Conservation (phyloP, 371 early-diverging fungal genomes). For the Mucor lusitanicus region DNA sequence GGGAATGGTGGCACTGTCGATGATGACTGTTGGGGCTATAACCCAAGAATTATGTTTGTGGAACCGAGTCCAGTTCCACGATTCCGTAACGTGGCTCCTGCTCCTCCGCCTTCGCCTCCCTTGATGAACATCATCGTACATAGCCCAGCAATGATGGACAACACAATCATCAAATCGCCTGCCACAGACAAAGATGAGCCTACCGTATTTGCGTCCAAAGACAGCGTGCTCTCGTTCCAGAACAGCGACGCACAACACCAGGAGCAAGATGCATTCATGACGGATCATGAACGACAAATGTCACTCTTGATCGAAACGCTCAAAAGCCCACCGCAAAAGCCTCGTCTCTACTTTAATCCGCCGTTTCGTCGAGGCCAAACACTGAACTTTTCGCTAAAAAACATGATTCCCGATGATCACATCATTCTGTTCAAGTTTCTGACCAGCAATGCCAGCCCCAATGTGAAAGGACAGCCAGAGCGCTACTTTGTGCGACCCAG, state of each 20-base stretch:
- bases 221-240: neutral
- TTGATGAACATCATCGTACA: constrained; percentile 33
- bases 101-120: constrained; percentile 48
- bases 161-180: constrained; percentile 27
- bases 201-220: constrained; percentile 9
- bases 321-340: neutral
- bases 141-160: neutral
- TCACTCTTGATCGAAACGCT: constrained; percentile 5
- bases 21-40: constrained; percentile 11
- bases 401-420: constrained; percentile 46
- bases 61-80: constrained; percentile 51
- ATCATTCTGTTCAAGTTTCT: constrained; percentile 48
- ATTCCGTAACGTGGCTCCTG: constrained; percentile 47
- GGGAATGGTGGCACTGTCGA: neutral
- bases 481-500: constrained; percentile 51
- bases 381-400: constrained; percentile 33
- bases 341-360: constrained; percentile 20
- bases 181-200: constrained; percentile 10
- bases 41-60: constrained; percentile 45
- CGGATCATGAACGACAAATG: constrained; percentile 15
- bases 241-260: neutral
- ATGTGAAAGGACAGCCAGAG: constrained; percentile 20
- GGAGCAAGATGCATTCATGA: neutral
- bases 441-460: constrained; percentile 28
- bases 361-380: constrained; percentile 45